These are phyloP conservation scores for Lactarius vividus DNA, from an alignment of 768 basidiomycete species.

Conservation along the genomic window DNA sequence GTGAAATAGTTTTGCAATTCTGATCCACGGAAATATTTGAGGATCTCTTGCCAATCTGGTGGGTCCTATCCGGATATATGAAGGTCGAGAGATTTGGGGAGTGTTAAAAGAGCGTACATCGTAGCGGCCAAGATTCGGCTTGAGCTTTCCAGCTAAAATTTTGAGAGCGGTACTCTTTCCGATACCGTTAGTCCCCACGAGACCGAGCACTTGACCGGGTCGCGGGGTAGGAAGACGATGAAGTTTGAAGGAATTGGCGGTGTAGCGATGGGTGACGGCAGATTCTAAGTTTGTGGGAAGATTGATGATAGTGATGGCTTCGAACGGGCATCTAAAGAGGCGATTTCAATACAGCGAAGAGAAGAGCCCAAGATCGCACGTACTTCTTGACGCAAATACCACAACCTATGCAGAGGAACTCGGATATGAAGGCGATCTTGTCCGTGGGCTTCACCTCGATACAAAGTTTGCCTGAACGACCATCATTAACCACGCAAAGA, in stretches of 20 bases:
- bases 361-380: slow-evolving; percentile 32
- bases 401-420: slow-evolving; percentile 98
- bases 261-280: slow-evolving; percentile 96
- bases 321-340: slow-evolving; percentile 85
- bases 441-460: slow-evolving; percentile 96
- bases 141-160: slow-evolving; percentile 93
- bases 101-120: slow-evolving; percentile 54
- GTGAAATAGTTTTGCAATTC: slow-evolving; percentile 99
- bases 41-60: slow-evolving; percentile 98
- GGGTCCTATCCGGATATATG: slow-evolving; percentile 61
- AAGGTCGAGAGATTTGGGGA: slow-evolving; percentile 3
- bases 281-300: slow-evolving; percentile 95
- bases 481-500: slow-evolving; percentile 7
- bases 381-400: slow-evolving; percentile 99
- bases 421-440: slow-evolving; percentile 98
- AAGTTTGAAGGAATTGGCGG: slow-evolving; percentile 98
- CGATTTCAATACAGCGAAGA: neutral
- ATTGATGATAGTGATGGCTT: slow-evolving; percentile 99
- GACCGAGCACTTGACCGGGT: slow-evolving; percentile 96
- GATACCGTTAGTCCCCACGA: slow-evolving; percentile 99
- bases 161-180: slow-evolving; percentile 98
- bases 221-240: slow-evolving; percentile 96
- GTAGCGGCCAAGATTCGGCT: slow-evolving; percentile 96
- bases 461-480: slow-evolving; percentile 80
- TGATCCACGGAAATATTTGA: slow-evolving; percentile 97